Evolutionary conservation across 345 rosid species (phyloP), one percentile per base, ranked within the genome.

Genomic region (Linum tenue): DNA sequence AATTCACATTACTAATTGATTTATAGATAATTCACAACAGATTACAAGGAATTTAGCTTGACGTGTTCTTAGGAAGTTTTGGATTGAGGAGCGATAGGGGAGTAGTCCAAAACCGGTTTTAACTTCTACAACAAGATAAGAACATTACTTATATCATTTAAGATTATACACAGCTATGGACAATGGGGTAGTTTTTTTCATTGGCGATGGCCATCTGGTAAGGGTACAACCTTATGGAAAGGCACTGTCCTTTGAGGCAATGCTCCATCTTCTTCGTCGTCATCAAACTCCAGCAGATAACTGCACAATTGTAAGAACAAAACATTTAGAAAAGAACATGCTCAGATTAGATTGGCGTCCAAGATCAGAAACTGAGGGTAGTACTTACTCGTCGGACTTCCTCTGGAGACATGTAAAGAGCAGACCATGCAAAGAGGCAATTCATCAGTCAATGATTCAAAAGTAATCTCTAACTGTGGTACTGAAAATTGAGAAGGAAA

Each of bases 231-330:
- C 64, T 77, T 83, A 80, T 75, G 78, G 62, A 86, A 90, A 9
- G 97, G 92, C 8, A 94, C 97, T 0, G 77, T 76, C 78, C 97
- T 84, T 78, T 86, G 86, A 37, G 97, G 99, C 77, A 90, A 71
- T 50, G 90, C 80, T 75, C 97, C 99, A 8, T 94, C 96, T 81
- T 94, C 99, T 62, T 94, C 99, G 1, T 94, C 99, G 7, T 90
- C 97, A 17, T 94, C 99, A 37, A 92, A 92, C 73, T 92, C 99
- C 64, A 92, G 81, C 70, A 90, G 65, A 76, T 92, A 92, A 63
- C 99, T 92, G 79, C 42, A 9, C 70, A 72, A 64, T 35, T 58
- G 36, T 0, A 57, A 37, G 14, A 57, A 58, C 62, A 64, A 44
- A 44, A 38, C 59, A 37, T 51, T 31, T n/a, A 48, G 31, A 22